Evolutionary conservation across 2,329 filamentous ascomycete species (phyloP).

Genomic region (Gnomoniopsis smithogilvyi): DNA sequence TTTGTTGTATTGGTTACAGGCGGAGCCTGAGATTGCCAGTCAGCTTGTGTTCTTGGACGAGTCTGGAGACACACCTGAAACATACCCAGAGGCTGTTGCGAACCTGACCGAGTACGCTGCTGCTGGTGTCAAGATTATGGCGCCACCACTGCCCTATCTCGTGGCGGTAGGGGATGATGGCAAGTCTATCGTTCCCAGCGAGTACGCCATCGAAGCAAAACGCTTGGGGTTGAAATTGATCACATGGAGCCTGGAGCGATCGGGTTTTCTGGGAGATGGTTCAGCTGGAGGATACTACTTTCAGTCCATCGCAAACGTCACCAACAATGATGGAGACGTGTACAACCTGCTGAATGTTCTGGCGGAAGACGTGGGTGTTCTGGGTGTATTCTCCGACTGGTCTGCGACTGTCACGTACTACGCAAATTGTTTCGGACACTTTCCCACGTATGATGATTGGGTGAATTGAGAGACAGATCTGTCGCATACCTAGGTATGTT

Average conservation of each 20-base stretch:
- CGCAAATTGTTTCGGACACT: conserved; percentile 62
- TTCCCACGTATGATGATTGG: conserved; percentile 15
- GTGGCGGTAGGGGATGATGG: conserved; percentile 45
- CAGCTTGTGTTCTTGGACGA: conserved; percentile 66
- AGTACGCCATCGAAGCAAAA: conserved; percentile 60
- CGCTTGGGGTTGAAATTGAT: conserved; percentile 62
- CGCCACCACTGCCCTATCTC: conserved; percentile 62
- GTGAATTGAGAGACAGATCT: background rate
- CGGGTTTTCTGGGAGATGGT: conserved; percentile 50
- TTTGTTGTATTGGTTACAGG: conserved; percentile 63
- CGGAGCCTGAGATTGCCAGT: conserved; percentile 56
- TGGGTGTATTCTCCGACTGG: conserved; percentile 68
- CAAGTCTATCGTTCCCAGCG: conserved; percentile 55
- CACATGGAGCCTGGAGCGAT: conserved; percentile 67
- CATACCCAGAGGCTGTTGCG: conserved; percentile 44
- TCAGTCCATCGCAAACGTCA: conserved; percentile 48
- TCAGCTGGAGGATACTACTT: conserved; percentile 49
- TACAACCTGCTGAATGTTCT: conserved; percentile 65
- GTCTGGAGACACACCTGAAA: conserved; percentile 49
- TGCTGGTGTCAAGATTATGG: conserved; percentile 59
- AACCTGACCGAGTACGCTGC: conserved; percentile 53
- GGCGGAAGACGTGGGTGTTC: conserved; percentile 56
- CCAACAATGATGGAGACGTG: conserved; percentile 63
- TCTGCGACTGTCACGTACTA: conserved; percentile 66
- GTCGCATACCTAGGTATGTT: background rate